Conservation (phyloP, 164 flowering plant species). For the Stephania japonica region DNA sequence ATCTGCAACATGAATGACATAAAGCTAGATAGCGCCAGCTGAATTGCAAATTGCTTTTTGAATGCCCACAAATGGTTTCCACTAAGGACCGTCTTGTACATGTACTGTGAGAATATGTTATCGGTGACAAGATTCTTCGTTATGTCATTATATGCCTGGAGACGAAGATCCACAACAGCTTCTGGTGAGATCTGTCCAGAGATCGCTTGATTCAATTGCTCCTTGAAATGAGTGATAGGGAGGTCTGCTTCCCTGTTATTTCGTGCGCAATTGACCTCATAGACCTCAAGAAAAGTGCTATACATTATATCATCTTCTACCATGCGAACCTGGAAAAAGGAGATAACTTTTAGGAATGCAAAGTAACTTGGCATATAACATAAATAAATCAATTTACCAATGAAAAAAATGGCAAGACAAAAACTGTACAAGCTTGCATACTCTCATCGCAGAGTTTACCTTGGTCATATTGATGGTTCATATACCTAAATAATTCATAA, state of each 20-base stretch:
- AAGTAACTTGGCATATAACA: background rate
- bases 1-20: constrained; percentile 95
- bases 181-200: constrained; percentile 89
- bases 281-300: constrained; percentile 96
- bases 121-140: constrained; percentile 68
- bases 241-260: constrained; percentile 87
- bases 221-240: constrained; percentile 94
- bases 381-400: background rate
- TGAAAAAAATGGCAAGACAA: background rate
- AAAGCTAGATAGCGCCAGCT: constrained; percentile 91
- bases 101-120: constrained; percentile 87
- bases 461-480: background rate
- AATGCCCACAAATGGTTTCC: constrained; percentile 97
- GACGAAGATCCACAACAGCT: constrained; percentile 87
- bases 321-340: constrained; percentile 73
- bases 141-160: constrained; percentile 83
- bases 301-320: constrained; percentile 99
- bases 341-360: background rate
- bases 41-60: constrained; percentile 96
- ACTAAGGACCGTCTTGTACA: constrained; percentile 82
- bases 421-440: background rate
- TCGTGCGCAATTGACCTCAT: constrained; percentile 95
- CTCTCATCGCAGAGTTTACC: background rate
- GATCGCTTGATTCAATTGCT: constrained; percentile 89
- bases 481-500: background rate